Base-by-base conservation (phyloP, 306 rosid genomes). In the Casuarina cunninghamiana region DNA sequence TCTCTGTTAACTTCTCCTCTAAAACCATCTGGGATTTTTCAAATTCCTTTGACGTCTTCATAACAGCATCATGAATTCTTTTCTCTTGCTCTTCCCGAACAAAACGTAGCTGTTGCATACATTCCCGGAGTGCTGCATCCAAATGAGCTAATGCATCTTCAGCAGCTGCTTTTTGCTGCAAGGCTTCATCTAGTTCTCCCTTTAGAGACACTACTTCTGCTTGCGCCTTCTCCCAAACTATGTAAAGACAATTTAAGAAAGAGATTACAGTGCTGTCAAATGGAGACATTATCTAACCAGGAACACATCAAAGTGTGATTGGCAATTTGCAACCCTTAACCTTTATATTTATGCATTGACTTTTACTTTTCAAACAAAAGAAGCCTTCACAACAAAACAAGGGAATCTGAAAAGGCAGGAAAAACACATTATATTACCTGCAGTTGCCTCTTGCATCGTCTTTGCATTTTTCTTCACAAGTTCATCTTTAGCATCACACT, bases 1-100 rank as follows among this genome's bases (percentile, higher is more conserved):
- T 81, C 80, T 87, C 97, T 16, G 88, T 77, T 78, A 91, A 72
- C 85, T 89, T 84, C 79, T 86, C 90, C 88, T 87, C 96, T 75
- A 91, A 86, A 70, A 53, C 75, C 79, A 79, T 71, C 77, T 71
- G 81, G 26, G 89, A 77, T 66, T 85, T 91, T 75, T 91, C 91
- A 19, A 87, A 90, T 68, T 91, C 96, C 46, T 86, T 88, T 53
- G 98, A 87, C 69, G 88, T 86, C 83, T 86, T 88, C 85, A 80
- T 81, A 68, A 91, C 84, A 54, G 96, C 93, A 82, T 90, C 97
- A 72, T 86, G 93, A 83, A 90, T 87, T 86, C 97, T 84, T 67
- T 82, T 79, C 83, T 90, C 93, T 81, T 91, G 92, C 82, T 93
- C 98, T 49, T 93, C 97, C 74, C 90, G 92, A 79, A 91, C 97